Percentiles rank a stretch among this genome's conserved stretches.
These are phyloP conservation scores for Sanghuangporus weigelae DNA, from an alignment of 1,284 basidiomycete species.

Conservation along the genomic window DNA sequence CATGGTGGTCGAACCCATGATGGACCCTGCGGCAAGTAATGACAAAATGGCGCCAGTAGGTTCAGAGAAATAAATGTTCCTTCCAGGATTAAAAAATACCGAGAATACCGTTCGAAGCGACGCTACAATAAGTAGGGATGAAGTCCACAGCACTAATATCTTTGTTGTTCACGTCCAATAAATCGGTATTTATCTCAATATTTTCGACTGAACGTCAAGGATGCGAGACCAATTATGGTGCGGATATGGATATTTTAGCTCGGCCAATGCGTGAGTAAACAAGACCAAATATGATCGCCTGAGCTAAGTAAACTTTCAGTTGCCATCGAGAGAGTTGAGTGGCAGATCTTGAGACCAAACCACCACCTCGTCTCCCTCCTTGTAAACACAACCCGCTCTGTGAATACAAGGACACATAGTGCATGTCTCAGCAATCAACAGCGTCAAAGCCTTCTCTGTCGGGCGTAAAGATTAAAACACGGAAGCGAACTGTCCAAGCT, in stretches of 20 bases:
- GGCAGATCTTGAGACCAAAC: neutral
- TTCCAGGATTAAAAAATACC: no score
- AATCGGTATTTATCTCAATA: no score
- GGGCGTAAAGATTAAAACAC: conserved; percentile 84
- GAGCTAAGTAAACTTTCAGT: neutral
- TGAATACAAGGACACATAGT: conserved; percentile 30
- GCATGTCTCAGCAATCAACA: conserved; percentile 83
- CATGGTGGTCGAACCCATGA: no score
- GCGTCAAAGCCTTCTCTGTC: conserved; percentile 79
- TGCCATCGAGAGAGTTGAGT: neutral
- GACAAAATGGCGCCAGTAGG: no score
- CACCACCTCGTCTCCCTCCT: neutral
- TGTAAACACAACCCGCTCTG: neutral
- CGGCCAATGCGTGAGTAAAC: conserved; percentile 1
- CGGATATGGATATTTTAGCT: neutral
- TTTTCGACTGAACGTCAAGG: no score
- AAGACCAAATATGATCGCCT: neutral
- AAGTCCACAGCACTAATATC: no score
- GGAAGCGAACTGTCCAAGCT: conserved; percentile 83
- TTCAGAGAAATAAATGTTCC: no score
- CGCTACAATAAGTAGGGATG: no score
- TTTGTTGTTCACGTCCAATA: no score
- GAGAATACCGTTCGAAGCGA: no score
- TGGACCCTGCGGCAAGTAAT: no score
- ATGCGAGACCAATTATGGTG: no score